Conservation (phyloP, 139 green algal genomes). For the Chlorella sp. region DNA sequence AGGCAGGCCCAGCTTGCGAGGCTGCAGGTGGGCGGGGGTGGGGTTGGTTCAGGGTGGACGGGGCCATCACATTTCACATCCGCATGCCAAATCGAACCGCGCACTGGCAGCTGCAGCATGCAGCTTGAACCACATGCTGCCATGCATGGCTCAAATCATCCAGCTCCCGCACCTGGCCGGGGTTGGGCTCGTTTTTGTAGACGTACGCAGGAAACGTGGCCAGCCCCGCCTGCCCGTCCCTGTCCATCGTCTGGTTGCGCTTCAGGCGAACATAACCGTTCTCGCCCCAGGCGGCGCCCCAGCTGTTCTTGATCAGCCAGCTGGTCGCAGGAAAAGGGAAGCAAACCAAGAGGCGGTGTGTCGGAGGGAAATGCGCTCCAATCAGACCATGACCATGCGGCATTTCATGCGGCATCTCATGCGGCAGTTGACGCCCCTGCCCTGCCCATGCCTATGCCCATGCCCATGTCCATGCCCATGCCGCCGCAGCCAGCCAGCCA, state of each 20-base stretch:
- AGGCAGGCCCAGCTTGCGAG: too few relatives aligned
- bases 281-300: constrained; percentile 46
- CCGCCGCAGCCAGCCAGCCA: too few relatives aligned
- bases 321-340: neutral
- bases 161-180: neutral
- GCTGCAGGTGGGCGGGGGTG: too few relatives aligned
- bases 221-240: constrained; percentile 24
- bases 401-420: too few relatives aligned
- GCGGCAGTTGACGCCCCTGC: too few relatives aligned
- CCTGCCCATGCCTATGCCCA: too few relatives aligned
- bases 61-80: too few relatives aligned
- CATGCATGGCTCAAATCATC: neutral
- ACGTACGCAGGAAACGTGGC: constrained; percentile 33
- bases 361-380: neutral
- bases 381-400: neutral
- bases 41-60: neutral
- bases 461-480: too few relatives aligned
- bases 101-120: neutral
- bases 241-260: neutral
- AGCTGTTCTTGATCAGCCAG: constrained; percentile 58
- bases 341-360: neutral
- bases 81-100: neutral
- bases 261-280: constrained; percentile 34
- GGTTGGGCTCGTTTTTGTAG: constrained; percentile 25
- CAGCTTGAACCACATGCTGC: neutral